A percentile compares a stretch with the other conserved stretches of the same genome.
Evolutionary conservation across 2,329 filamentous ascomycete species (phyloP).

Genomic region (Emmonsiellopsis sp.): DNA sequence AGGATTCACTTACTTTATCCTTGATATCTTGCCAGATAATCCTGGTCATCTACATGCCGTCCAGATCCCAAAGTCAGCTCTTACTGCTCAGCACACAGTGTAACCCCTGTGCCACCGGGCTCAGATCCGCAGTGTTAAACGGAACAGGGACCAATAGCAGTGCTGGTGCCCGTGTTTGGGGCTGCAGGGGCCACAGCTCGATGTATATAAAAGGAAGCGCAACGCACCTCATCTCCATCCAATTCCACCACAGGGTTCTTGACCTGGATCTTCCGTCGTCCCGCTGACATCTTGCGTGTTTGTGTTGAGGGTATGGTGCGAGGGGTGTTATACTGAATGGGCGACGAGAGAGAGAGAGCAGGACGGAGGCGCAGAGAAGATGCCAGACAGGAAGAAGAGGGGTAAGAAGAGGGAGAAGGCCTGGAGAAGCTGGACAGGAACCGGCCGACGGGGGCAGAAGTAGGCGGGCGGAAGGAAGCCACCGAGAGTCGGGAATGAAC

Average conservation of each 20-base stretch:
- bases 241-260: conserved; percentile 98
- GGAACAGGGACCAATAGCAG: too few species aligned
- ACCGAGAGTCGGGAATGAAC: conserved; percentile 27
- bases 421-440: conserved; percentile 8
- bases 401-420: conserved; percentile 9
- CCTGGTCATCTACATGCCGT: conserved; percentile 67
- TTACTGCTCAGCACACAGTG: neutral
- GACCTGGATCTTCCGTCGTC: conserved; percentile 86
- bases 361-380: conserved; percentile 9
- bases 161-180: too few species aligned
- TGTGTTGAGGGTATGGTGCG: conserved; percentile 13
- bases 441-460: conserved; percentile 1
- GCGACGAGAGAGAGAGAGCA: conserved; percentile 14
- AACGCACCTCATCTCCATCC: conserved; percentile 61
- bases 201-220: conserved; percentile 11
- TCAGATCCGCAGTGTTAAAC: too few species aligned
- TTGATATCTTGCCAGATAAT: conserved; percentile 99
- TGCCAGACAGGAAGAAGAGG: conserved; percentile 19
- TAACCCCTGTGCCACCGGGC: too few species aligned
- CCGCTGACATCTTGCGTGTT: conserved; percentile 36
- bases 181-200: neutral
- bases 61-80: neutral
- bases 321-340: conserved; percentile 14
- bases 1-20: conserved; percentile 56
- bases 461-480: conserved; percentile 14